Percentiles rank a stretch among this genome's conserved stretches.
Evolutionary conservation across 306 rosid genomes (phyloP).

Genomic region (Notholithocarpus densiflorus): DNA sequence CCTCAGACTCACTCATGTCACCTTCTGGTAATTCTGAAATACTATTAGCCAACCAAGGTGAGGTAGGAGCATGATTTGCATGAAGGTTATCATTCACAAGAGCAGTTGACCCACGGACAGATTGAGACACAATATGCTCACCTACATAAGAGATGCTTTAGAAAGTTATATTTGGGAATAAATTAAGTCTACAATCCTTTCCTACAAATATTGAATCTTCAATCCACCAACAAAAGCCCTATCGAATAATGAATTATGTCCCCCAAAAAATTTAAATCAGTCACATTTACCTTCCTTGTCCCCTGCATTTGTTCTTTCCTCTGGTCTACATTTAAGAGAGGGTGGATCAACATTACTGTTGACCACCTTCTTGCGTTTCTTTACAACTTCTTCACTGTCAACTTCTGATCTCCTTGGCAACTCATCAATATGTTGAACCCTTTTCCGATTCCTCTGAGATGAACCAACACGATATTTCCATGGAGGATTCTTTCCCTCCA

Average conservation of each 20-base stretch:
- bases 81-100: conserved; percentile 12
- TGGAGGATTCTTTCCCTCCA: conserved; percentile 59
- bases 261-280: conserved; percentile 12
- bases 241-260: neutral
- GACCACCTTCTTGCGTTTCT: conserved; percentile 59
- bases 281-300: conserved; percentile 53
- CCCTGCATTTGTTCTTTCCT: conserved; percentile 22
- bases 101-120: conserved; percentile 28
- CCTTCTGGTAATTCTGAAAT: conserved; percentile 13
- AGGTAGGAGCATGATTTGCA: conserved; percentile 15
- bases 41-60: conserved; percentile 1
- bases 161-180: conserved; percentile 19
- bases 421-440: conserved; percentile 40
- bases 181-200: neutral
- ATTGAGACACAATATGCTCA: conserved; percentile 30
- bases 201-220: conserved; percentile 14
- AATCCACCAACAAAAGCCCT: conserved; percentile 18
- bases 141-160: conserved; percentile 43
- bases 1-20: conserved; percentile 24
- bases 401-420: conserved; percentile 26
- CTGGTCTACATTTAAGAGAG: conserved; percentile 40
- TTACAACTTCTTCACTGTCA: conserved; percentile 40
- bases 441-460: conserved; percentile 73
- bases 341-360: conserved; percentile 31
- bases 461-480: conserved; percentile 63